Evolutionary conservation across 2,329 filamentous ascomycete species (phyloP), one percentile per base, ranked within the genome.

Genomic region (Fusarium aywerte): DNA sequence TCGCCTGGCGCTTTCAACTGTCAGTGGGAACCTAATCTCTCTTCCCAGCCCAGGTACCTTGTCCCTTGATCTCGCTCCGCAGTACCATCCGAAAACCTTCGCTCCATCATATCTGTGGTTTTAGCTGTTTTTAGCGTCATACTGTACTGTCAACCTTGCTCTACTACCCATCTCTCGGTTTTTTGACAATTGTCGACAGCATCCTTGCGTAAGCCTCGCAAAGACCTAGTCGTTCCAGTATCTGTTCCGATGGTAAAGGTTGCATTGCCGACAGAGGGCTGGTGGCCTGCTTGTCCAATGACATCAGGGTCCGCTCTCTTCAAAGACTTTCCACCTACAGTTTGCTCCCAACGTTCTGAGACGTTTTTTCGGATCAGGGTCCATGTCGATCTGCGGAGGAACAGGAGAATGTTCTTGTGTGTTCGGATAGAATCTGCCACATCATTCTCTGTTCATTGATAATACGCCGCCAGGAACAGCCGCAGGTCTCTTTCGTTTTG

Each of bases 401-500:
- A 9, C 47, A 52, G 43, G 32, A 25, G 16, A 18, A 18, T 50
- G 39, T 42, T 35, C 12, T 35, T 47, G 27, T 44, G 21, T 45
- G 42, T 35, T 44, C 36, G 20, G 36, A 44, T 52, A 31, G 13
- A 45, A 20, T 21, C 31, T 53, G 7, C 23, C 23, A 25, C 39
- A 36, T 23, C 23, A 50, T 64, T 39, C 36, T 27, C 35, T 43
- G 33, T 29, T 8, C 35, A 48, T 39, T 60, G 48, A 56, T 49
- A 56, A 51, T 43, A 39, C 53, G 43, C 57, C 23, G 50, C 55
- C 65, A 68, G 66, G 66, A 69, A 68, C 66, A 68, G 40, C 62
- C 44, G 65, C 53, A 47, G 35, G 42, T 49, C 51, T 32, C 20
- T 63, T 49, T 55, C 63, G 56, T 53, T 59, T 64, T 55, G 58